phyloP scores from a whole-genome alignment of 2,329 filamentous ascomycete genomes.

The Diaporthe ampelina region DNA sequence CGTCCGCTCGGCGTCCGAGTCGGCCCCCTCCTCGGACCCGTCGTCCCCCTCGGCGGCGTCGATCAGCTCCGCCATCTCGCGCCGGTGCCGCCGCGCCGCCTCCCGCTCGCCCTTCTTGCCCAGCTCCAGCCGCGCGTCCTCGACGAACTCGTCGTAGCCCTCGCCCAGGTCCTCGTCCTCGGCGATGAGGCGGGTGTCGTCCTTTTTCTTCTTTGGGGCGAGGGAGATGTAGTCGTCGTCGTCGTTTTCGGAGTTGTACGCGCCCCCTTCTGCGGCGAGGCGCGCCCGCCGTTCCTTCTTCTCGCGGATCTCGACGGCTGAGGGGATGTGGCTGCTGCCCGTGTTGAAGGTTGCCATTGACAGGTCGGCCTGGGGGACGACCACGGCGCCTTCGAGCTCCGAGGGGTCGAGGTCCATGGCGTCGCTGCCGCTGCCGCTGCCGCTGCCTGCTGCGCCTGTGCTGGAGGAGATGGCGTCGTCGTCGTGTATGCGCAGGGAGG shows the following conservation, averaged over 20 bases:
- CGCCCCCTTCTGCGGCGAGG: constrained; percentile 76
- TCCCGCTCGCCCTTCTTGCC: constrained; percentile 85
- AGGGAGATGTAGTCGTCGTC: constrained; percentile 54
- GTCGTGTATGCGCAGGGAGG: constrained; percentile 57
- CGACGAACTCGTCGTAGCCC: constrained; percentile 92
- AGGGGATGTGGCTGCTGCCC: constrained; percentile 71
- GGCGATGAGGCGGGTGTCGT: constrained; percentile 80
- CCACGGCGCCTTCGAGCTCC: constrained; percentile 73
- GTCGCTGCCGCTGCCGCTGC: constrained; percentile 46
- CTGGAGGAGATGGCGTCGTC: constrained; percentile 50
- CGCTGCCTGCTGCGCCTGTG: constrained; percentile 40
- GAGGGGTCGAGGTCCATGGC: constrained; percentile 70
- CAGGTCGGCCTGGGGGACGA: constrained; percentile 69
- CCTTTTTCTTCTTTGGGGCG: constrained; percentile 68
- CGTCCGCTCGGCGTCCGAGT: constrained; percentile 78
- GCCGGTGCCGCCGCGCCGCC: constrained; percentile 73
- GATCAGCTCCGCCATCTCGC: constrained; percentile 88
- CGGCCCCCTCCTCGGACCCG: constrained; percentile 65
- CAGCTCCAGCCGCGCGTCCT: constrained; percentile 84
- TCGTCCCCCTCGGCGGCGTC: constrained; percentile 67
- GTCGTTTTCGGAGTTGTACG: constrained; percentile 71
- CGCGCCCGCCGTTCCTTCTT: constrained; percentile 92
- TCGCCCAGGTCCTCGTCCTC: constrained; percentile 96
- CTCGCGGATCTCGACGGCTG: constrained; percentile 87
- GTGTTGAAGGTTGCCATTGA: constrained; percentile 47